These are phyloP conservation scores for Oryza longistaminata DNA, from an alignment of 176 grass and related monocot species.

Conservation along the genomic window DNA sequence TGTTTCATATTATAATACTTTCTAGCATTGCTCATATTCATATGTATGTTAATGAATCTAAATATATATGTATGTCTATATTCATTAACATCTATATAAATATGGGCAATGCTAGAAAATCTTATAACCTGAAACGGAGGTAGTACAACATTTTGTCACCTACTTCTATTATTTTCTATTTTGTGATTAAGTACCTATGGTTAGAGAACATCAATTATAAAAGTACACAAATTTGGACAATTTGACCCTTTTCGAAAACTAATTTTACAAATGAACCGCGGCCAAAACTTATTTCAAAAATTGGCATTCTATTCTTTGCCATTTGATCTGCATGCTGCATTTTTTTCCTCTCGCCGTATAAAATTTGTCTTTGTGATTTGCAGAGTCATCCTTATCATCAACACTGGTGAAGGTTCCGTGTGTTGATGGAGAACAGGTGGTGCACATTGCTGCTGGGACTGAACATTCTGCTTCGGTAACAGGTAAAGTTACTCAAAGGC, in stretches of 20 bases:
- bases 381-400: constrained; percentile 23
- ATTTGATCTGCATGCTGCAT: constrained; percentile 10
- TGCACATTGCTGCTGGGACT: constrained; percentile 72
- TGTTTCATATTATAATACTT: no score
- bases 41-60: no score
- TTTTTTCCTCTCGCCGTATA: not conserved
- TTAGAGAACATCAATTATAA: not conserved
- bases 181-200: not conserved
- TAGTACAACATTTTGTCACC: not conserved
- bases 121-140: no score
- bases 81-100: no score
- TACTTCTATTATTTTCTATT: not conserved
- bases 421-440: constrained; percentile 41
- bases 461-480: constrained; percentile 85
- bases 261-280: no score
- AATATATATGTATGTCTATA: no score
- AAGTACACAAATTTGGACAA: not conserved
- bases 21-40: no score
- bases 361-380: not conserved
- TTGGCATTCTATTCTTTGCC: not conserved
- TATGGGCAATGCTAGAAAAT: no score
- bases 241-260: no score
- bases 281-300: no score
- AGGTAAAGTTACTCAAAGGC: constrained; percentile 44
- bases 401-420: constrained; percentile 44